Evolutionary conservation across 805 yeast genomes (phyloP).

Genomic region (Metschnikowia henanensis): DNA sequence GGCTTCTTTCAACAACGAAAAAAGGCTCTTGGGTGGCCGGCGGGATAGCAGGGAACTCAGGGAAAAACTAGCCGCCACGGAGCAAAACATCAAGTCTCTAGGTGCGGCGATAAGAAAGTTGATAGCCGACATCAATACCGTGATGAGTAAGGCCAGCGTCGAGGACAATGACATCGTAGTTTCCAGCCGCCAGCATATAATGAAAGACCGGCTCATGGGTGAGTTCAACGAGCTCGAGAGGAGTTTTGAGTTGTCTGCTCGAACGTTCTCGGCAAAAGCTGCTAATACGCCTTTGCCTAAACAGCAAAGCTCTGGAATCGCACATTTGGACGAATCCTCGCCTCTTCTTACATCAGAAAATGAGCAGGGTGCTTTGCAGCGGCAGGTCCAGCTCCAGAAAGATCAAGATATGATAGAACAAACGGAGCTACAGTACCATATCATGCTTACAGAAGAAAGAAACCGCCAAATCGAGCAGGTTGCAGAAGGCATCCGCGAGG

Average conservation of each 20-base stretch:
- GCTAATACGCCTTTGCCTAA: not conserved
- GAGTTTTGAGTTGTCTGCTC: slow-evolving; percentile 43
- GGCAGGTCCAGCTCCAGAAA: slow-evolving; percentile 26
- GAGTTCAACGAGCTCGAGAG: slow-evolving; percentile 55
- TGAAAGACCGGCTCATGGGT: slow-evolving; percentile 50
- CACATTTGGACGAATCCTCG: slow-evolving; percentile 29
- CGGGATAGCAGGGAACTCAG: slow-evolving; percentile 45
- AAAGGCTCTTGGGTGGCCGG: slow-evolving; percentile 51
- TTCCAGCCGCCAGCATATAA: slow-evolving; percentile 41
- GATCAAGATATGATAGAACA: slow-evolving; percentile 43
- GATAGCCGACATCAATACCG: slow-evolving; percentile 29
- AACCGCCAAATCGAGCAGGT: slow-evolving; percentile 71
- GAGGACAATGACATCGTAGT: slow-evolving; percentile 25
- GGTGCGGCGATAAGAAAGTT: slow-evolving; percentile 34
- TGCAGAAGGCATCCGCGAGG: slow-evolving; percentile 77
- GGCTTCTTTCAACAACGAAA: slow-evolving; percentile 49
- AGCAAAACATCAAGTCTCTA: slow-evolving; percentile 31
- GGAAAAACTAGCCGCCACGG: slow-evolving; percentile 31
- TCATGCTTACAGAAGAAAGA: slow-evolving; percentile 66
- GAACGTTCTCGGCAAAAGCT: slow-evolving; percentile 51
- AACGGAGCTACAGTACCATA: slow-evolving; percentile 60
- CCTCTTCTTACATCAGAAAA: slow-evolving; percentile 32
- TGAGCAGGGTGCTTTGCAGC: slow-evolving; percentile 22
- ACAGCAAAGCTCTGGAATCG: not conserved
- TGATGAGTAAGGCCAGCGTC: slow-evolving; percentile 20